These are phyloP conservation scores for Isoetes taiwanensis DNA, from an alignment of 75 land plant species.

Conservation along the genomic window DNA sequence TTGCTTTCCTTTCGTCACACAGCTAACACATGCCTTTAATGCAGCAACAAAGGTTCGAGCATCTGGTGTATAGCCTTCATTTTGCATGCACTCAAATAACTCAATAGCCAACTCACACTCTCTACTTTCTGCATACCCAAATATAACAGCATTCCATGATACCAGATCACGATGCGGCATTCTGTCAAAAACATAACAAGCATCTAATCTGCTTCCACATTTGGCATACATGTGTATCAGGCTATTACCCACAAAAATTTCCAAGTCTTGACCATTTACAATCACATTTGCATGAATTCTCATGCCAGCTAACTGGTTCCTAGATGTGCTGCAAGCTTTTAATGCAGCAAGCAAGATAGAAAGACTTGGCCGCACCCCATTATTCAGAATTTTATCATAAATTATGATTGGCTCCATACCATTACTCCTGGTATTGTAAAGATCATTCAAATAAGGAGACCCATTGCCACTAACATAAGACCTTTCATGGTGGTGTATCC, in stretches of 20 bases:
- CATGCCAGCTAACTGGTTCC: too few relatives aligned
- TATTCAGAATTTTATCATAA: too few relatives aligned
- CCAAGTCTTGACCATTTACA: background rate
- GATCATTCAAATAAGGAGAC: too few relatives aligned
- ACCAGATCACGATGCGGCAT: conserved; percentile 13
- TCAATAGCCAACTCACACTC: conserved; percentile 9
- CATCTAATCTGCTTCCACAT: too few relatives aligned
- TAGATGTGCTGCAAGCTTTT: too few relatives aligned
- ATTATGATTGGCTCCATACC: too few relatives aligned
- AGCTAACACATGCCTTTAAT: conserved; percentile 8
- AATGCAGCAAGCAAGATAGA: too few relatives aligned
- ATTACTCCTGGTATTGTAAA: too few relatives aligned
- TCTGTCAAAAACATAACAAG: background rate
- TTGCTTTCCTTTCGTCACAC: too few relatives aligned
- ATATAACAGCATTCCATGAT: conserved; percentile 15
- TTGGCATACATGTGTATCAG: conserved; percentile 13
- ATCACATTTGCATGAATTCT: conserved; percentile 9
- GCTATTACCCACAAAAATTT: conserved; percentile 5
- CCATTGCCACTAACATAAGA: too few relatives aligned
- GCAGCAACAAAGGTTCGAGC: conserved; percentile 8
- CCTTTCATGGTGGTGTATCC: too few relatives aligned
- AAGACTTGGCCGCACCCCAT: too few relatives aligned
- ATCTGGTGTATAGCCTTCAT: conserved; percentile 5
- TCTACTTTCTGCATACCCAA: conserved; percentile 11
- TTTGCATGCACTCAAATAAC: conserved; percentile 9